Conservation (phyloP, 176 grass and related monocot species). For the Oryza longistaminata region DNA sequence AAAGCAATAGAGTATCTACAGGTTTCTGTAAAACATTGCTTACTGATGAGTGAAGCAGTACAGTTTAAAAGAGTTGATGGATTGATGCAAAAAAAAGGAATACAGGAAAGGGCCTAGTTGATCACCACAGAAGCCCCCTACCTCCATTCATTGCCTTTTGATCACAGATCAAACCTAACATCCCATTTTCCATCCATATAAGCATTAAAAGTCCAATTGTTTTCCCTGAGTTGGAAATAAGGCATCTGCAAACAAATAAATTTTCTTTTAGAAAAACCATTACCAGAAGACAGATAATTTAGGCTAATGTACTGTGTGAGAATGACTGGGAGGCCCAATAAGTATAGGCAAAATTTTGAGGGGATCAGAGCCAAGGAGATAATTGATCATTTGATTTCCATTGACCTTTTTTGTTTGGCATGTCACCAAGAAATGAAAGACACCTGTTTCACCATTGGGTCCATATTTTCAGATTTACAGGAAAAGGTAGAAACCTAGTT, state of each 20-base stretch:
- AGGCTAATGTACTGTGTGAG: no score
- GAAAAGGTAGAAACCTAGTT: no score
- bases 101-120: neutral
- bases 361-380: no score
- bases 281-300: neutral
- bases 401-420: no score
- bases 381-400: no score
- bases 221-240: slow-evolving; percentile 89
- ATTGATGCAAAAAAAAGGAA: neutral
- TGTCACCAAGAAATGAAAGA: no score
- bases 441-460: no score
- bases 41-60: slow-evolving; percentile 19
- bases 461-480: no score
- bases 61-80: slow-evolving; percentile 12
- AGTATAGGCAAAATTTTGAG: no score
- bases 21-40: slow-evolving; percentile 28
- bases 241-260: slow-evolving; percentile 63
- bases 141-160: neutral
- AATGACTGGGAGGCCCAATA: no score
- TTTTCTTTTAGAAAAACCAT: slow-evolving; percentile 16
- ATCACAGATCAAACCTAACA: slow-evolving; percentile 74
- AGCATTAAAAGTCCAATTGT: slow-evolving; percentile 86
- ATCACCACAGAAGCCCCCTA: neutral
- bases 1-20: neutral
- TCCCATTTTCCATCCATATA: slow-evolving; percentile 85